These are phyloP conservation scores for Ophiostoma sp. DNA, from an alignment of 2,329 filamentous ascomycete species.

Conservation along the genomic window DNA sequence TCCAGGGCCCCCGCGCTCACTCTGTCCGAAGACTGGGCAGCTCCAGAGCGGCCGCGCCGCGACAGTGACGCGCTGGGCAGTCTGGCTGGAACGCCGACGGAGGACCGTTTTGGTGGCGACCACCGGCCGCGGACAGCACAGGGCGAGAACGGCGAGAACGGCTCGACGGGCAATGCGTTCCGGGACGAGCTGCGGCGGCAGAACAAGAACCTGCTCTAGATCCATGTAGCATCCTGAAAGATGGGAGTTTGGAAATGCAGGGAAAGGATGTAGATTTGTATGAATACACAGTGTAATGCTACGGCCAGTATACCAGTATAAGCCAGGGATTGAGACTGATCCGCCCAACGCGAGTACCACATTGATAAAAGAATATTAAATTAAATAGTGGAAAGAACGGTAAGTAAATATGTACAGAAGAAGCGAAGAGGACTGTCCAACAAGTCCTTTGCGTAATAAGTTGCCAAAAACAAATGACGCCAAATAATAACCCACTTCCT, in stretches of 20 bases:
- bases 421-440: no score
- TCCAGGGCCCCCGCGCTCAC: constrained; percentile 25
- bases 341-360: no score
- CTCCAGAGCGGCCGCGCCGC: constrained; percentile 28
- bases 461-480: no score
- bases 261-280: neutral
- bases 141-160: neutral
- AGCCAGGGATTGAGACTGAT: no score
- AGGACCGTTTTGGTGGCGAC: constrained; percentile 36
- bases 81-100: constrained; percentile 43
- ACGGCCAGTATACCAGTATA: no score
- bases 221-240: neutral
- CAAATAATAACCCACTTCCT: no score
- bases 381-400: no score
- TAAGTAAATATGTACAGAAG: no score
- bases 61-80: constrained; percentile 49
- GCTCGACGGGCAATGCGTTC: constrained; percentile 39
- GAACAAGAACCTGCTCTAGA: constrained; percentile 28
- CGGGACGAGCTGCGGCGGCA: constrained; percentile 48
- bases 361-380: no score
- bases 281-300: no score
- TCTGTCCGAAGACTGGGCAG: constrained; percentile 28
- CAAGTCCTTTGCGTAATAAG: no score
- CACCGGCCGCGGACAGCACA: constrained; percentile 24
- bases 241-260: neutral